A percentile compares a stretch with the other conserved stretches of the same genome.
phyloP scores from a whole-genome alignment of 2,329 filamentous ascomycete species.

The Claviceps purpurea region DNA sequence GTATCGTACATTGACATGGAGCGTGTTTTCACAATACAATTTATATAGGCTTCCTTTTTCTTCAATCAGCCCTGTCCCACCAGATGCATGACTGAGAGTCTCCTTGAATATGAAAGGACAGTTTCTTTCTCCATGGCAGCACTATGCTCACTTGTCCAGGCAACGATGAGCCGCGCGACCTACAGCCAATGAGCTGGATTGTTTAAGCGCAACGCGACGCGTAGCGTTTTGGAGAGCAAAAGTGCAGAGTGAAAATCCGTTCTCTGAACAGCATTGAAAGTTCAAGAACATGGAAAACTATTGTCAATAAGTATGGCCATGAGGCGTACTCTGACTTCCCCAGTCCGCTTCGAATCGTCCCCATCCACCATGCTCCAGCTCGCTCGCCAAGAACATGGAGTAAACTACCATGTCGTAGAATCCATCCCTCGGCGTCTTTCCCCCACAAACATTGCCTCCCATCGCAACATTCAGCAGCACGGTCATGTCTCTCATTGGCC shows the following conservation, averaged over 20 bases:
- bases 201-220: too few species aligned
- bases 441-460: constrained; percentile 45
- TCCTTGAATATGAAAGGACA: not conserved
- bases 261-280: too few species aligned
- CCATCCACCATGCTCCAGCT: constrained; percentile 40
- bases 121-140: too few species aligned
- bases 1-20: not conserved
- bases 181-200: too few species aligned
- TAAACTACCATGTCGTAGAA: constrained; percentile 44
- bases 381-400: constrained; percentile 36
- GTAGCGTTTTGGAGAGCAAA: too few species aligned
- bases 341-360: constrained; percentile 38
- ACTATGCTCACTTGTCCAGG: too few species aligned
- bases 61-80: not conserved
- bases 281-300: too few species aligned
- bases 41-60: not conserved
- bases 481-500: constrained; percentile 41
- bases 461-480: constrained; percentile 48
- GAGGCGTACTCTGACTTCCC: constrained; percentile 14
- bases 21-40: not conserved
- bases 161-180: too few species aligned
- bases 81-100: not conserved
- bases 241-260: too few species aligned
- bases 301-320: constrained; percentile 19
- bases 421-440: constrained; percentile 36